phyloP scores from a whole-genome alignment of 2,329 filamentous ascomycete genomes.

The Pochonia chlamydosporia region DNA sequence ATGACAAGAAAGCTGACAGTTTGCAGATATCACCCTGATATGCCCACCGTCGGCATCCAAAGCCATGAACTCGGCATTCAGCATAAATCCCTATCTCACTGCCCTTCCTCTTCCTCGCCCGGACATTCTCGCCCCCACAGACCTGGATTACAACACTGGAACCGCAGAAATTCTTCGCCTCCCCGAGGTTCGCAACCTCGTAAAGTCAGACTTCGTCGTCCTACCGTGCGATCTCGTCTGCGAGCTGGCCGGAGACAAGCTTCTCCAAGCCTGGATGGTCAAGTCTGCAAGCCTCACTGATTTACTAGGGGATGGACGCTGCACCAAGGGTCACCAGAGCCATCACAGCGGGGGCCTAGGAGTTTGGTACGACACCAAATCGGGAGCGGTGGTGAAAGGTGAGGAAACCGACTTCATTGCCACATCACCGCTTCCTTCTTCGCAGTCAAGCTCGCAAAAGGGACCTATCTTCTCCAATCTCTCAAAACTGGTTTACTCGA shows the following conservation, averaged over 20 bases:
- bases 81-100: constrained; percentile 73
- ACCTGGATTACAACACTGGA: constrained; percentile 75
- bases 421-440: constrained; percentile 59
- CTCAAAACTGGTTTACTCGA: constrained; percentile 76
- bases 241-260: constrained; percentile 74
- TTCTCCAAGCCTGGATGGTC: constrained; percentile 91
- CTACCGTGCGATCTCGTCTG: constrained; percentile 92
- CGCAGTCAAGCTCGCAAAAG: constrained; percentile 38
- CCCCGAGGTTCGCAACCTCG: constrained; percentile 70
- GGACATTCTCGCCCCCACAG: constrained; percentile 68
- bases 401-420: constrained; percentile 92
- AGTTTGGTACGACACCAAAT: constrained; percentile 86
- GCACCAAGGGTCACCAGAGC: constrained; percentile 30
- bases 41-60: constrained; percentile 59
- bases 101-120: constrained; percentile 66
- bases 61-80: constrained; percentile 64
- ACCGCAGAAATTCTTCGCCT: constrained; percentile 85
- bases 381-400: constrained; percentile 70
- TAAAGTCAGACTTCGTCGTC: constrained; percentile 83
- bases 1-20: constrained; percentile 14
- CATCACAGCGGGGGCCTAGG: constrained; percentile 70
- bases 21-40: constrained; percentile 54
- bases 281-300: constrained; percentile 65
- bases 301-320: constrained; percentile 44
- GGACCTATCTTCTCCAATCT: constrained; percentile 62